These are phyloP conservation scores for Aspergillus tamarii DNA, from an alignment of 2,329 filamentous ascomycete species.

Conservation along the genomic window DNA sequence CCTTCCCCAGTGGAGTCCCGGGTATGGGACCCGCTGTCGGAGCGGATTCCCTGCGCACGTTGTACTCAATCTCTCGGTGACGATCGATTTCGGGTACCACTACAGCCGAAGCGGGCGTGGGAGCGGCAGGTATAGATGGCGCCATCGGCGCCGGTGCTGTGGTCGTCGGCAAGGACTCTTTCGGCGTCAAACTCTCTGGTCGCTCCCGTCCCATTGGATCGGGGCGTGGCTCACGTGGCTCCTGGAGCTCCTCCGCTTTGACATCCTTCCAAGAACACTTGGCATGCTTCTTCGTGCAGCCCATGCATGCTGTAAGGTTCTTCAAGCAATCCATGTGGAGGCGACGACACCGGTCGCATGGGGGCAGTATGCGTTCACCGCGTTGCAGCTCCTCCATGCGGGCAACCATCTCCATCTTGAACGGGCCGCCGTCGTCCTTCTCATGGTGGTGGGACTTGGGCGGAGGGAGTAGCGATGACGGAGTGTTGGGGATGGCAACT, in stretches of 20 bases:
- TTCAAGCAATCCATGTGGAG: slow-evolving; percentile 82
- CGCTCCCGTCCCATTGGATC: slow-evolving; percentile 19
- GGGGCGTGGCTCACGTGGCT: slow-evolving; percentile 42
- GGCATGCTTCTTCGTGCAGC: slow-evolving; percentile 87
- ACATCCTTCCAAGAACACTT: slow-evolving; percentile 85
- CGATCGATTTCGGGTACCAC: background rate
- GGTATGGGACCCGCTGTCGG: slow-evolving; percentile 26
- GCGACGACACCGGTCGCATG: slow-evolving; percentile 80
- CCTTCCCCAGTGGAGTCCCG: slow-evolving; percentile 25
- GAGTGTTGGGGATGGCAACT: slow-evolving; percentile 59
- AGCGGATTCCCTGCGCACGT: slow-evolving; percentile 25
- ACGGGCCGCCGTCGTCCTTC: slow-evolving; percentile 61
- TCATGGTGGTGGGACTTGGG: slow-evolving; percentile 51
- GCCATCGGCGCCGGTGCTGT: slow-evolving; percentile 11
- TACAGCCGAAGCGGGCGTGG: background rate
- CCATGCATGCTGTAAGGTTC: slow-evolving; percentile 81
- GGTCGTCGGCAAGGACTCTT: slow-evolving; percentile 13
- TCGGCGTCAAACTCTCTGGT: slow-evolving; percentile 18
- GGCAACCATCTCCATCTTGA: slow-evolving; percentile 68
- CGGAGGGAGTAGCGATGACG: slow-evolving; percentile 55
- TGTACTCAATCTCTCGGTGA: slow-evolving; percentile 14
- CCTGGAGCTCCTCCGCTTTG: slow-evolving; percentile 68
- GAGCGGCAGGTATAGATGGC: background rate
- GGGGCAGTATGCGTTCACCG: slow-evolving; percentile 75
- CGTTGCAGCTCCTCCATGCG: slow-evolving; percentile 75